Evolutionary conservation across 2,329 filamentous ascomycete genomes (phyloP).

Genomic region (Myotisia sp.): DNA sequence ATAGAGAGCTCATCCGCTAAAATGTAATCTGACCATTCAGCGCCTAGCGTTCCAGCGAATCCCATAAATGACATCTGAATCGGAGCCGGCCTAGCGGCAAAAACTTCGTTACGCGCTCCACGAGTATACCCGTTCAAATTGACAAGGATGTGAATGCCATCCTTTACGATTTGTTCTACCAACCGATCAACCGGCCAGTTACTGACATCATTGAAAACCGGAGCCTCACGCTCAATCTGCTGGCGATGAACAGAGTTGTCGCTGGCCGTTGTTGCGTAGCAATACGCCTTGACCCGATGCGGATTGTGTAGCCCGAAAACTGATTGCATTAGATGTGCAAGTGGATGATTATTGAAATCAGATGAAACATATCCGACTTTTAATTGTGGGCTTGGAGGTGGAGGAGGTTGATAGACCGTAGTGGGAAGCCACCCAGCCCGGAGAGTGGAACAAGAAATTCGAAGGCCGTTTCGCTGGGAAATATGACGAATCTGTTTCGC

Average conservation of each 20-base stretch:
- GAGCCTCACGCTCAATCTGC: conserved; percentile 86
- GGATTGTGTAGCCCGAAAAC: conserved; percentile 84
- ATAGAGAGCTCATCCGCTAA: conserved; percentile 81
- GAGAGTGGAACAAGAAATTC: conserved; percentile 83
- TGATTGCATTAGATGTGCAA: conserved; percentile 96
- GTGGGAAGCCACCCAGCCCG: conserved; percentile 71
- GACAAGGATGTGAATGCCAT: conserved; percentile 85
- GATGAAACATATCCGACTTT: conserved; percentile 94
- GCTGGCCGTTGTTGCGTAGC: conserved; percentile 86
- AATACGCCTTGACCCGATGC: conserved; percentile 64
- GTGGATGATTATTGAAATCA: conserved; percentile 95
- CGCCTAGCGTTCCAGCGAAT: conserved; percentile 86
- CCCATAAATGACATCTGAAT: conserved; percentile 99
- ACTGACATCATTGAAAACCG: conserved; percentile 79
- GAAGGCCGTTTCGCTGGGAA: conserved; percentile 82
- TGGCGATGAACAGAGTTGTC: conserved; percentile 78
- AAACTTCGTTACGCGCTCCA: conserved; percentile 92
- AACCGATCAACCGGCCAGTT: conserved; percentile 72
- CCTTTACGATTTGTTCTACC: conserved; percentile 69
- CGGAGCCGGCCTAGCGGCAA: conserved; percentile 82
- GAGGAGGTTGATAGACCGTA: conserved; percentile 70
- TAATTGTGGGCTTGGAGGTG: conserved; percentile 67
- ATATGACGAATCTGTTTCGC: conserved; percentile 86
- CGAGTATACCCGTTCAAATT: conserved; percentile 98
- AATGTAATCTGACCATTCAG: conserved; percentile 97